Conservation (phyloP, 148 eudicot genomes). For the Pouteria glomerata region DNA sequence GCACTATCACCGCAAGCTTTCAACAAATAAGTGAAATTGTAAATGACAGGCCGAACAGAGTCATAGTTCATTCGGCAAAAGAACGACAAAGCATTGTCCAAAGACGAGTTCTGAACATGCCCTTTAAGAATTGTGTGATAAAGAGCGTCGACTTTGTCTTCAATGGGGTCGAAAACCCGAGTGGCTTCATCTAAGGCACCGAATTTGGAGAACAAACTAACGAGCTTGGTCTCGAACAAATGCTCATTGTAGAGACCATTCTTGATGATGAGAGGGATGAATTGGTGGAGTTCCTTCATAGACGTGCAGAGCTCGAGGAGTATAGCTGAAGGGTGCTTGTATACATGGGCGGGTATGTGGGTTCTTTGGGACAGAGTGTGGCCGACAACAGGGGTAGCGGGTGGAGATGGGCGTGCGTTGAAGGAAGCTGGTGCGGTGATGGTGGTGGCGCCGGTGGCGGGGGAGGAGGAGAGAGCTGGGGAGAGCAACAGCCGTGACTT, state of each 20-base stretch:
- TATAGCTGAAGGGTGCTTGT: conserved; percentile 70
- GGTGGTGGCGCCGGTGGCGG: no score
- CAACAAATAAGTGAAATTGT: conserved; percentile 63
- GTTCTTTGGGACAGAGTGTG: conserved; percentile 33
- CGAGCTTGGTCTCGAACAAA: conserved; percentile 68
- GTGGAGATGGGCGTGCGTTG: conserved; percentile 8
- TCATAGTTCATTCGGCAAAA: conserved; percentile 50
- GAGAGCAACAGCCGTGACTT: conserved; percentile 1
- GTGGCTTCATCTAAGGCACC: conserved; percentile 45
- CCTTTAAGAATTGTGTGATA: conserved; percentile 62
- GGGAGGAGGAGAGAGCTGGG: conserved; percentile 10
- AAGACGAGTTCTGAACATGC: conserved; percentile 26
- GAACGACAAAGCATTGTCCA: conserved; percentile 37
- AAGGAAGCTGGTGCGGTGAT: conserved; percentile 3
- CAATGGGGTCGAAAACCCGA: conserved; percentile 56
- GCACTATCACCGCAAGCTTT: conserved; percentile 56
- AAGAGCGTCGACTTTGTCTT: conserved; percentile 36
- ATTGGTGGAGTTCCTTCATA: conserved; percentile 44
- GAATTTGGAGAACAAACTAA: conserved; percentile 63
- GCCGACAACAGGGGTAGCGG: not conserved
- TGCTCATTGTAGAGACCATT: conserved; percentile 49
- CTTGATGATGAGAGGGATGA: conserved; percentile 60
- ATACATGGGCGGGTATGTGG: conserved; percentile 60
- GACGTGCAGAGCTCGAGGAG: conserved; percentile 70
- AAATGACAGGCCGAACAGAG: conserved; percentile 45